Evolutionary conservation across 371 early-diverging fungal species (phyloP).

Genomic region (Sporodiniella umbellata): DNA sequence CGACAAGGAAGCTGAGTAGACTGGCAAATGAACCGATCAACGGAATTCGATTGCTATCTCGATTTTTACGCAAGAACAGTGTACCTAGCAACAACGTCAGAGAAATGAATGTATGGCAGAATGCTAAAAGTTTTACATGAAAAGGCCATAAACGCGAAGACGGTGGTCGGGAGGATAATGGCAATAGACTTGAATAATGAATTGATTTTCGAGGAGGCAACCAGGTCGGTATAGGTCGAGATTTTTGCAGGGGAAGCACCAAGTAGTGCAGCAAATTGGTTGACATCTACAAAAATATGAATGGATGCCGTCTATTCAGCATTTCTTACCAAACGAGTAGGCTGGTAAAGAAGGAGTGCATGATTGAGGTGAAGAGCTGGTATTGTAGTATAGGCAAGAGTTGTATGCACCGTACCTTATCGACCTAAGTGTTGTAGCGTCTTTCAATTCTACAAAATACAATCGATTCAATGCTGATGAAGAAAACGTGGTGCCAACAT

Average conservation of each 20-base stretch:
- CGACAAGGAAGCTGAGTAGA: slow-evolving; percentile 17
- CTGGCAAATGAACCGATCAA: slow-evolving; percentile 23
- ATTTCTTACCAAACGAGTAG: slow-evolving; percentile 26
- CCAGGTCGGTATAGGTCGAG: not conserved
- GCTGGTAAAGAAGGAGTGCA: slow-evolving; percentile 16
- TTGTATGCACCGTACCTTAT: slow-evolving; percentile 36
- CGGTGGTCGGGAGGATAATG: slow-evolving; percentile 25
- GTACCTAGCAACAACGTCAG: slow-evolving; percentile 7
- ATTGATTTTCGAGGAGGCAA: slow-evolving; percentile 1
- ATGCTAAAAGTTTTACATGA: slow-evolving; percentile 9
- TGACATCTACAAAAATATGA: slow-evolving; percentile 6
- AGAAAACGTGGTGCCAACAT: slow-evolving; percentile 31
- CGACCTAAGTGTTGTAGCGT: slow-evolving; percentile 20
- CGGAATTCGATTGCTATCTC: slow-evolving; percentile 24
- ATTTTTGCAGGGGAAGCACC: slow-evolving; percentile 3
- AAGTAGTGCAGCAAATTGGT: slow-evolving; percentile 13
- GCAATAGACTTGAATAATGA: slow-evolving; percentile 17
- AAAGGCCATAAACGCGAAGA: slow-evolving; percentile 24
- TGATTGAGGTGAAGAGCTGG: slow-evolving; percentile 4
- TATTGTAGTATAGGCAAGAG: slow-evolving; percentile 27
- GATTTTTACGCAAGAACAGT: slow-evolving; percentile 13
- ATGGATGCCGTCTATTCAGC: no score
- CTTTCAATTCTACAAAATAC: slow-evolving; percentile 18
- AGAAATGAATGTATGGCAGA: not conserved
- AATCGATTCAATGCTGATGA: slow-evolving; percentile 26